These are phyloP conservation scores for Oldenlandia corymbosa DNA, from an alignment of 257 asterid species.

Conservation along the genomic window DNA sequence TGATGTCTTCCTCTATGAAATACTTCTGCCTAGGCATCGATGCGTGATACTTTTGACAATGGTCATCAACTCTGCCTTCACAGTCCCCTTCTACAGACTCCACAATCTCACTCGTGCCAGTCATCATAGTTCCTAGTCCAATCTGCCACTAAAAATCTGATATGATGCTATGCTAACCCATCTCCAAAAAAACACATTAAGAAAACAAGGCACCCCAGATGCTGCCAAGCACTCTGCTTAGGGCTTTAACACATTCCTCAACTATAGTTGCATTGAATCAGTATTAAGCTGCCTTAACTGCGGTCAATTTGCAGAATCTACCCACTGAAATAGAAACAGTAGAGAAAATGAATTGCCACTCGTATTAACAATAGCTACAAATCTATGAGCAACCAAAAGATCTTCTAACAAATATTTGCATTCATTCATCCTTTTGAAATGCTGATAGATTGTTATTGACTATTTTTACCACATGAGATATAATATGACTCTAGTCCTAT, in stretches of 20 bases:
- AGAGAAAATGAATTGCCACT: too few species aligned
- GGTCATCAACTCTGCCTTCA: conserved; percentile 24
- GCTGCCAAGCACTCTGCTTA: conserved; percentile 9
- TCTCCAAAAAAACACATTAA: conserved; percentile 25
- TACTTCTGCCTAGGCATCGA: conserved; percentile 31
- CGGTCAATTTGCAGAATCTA: conserved; percentile 12
- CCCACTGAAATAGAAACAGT: conserved; percentile 20
- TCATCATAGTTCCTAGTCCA: conserved; percentile 29
- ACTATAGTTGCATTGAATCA: conserved; percentile 17
- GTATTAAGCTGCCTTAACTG: conserved; percentile 14
- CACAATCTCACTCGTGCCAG: conserved; percentile 51
- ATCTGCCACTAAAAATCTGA: conserved; percentile 13
- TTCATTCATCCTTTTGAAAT: background rate
- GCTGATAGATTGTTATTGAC: background rate
- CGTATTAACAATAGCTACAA: background rate
- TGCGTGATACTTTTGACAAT: conserved; percentile 19
- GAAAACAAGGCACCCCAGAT: conserved; percentile 14
- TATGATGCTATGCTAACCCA: conserved; percentile 28
- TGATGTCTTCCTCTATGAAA: conserved; percentile 56
- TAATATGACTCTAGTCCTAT: conserved; percentile 1
- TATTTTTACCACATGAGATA: background rate
- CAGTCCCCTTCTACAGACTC: conserved; percentile 42
- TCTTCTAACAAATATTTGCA: background rate
- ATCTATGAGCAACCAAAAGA: background rate
- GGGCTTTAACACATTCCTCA: conserved; percentile 15